phyloP scores from a whole-genome alignment of 2,329 filamentous ascomycete genomes.

The Niveomyces coronatus region DNA sequence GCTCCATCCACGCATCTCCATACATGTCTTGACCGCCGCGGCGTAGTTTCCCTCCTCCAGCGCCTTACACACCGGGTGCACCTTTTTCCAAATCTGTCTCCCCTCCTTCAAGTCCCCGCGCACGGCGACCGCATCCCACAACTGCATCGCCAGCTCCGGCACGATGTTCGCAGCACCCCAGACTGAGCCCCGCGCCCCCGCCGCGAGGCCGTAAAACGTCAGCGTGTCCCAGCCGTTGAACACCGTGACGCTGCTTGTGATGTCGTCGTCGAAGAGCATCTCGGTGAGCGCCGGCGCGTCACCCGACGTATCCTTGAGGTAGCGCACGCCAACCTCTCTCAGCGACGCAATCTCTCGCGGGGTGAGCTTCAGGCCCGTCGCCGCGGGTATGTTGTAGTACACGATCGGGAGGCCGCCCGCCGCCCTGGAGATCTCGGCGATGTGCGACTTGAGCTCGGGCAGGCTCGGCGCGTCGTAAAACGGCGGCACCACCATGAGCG shows the following conservation, averaged over 20 bases:
- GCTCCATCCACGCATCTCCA: slow-evolving; percentile 33
- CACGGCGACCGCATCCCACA: slow-evolving; percentile 37
- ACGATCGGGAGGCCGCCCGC: slow-evolving; percentile 33
- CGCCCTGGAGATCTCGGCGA: slow-evolving; percentile 29
- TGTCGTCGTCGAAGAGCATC: slow-evolving; percentile 30
- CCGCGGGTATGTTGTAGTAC: slow-evolving; percentile 42
- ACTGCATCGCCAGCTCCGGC: slow-evolving; percentile 34
- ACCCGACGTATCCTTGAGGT: slow-evolving; percentile 42
- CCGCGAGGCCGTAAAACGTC: slow-evolving; percentile 41
- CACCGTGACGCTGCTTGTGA: slow-evolving; percentile 26
- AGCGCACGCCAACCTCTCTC: slow-evolving; percentile 34
- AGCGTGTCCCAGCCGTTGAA: slow-evolving; percentile 45
- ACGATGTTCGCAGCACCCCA: slow-evolving; percentile 42
- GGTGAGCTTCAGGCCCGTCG: slow-evolving; percentile 30
- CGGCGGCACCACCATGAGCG: slow-evolving; percentile 35
- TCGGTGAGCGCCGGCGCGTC: slow-evolving; percentile 40
- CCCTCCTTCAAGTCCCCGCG: slow-evolving; percentile 31
- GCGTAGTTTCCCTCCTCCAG: slow-evolving; percentile 38
- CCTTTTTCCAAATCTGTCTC: slow-evolving; percentile 36
- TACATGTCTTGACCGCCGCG: slow-evolving; percentile 37
- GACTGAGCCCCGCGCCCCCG: slow-evolving; percentile 37
- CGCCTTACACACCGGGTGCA: slow-evolving; percentile 39
- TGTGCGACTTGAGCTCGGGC: slow-evolving; percentile 24
- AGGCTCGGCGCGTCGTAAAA: slow-evolving; percentile 34
- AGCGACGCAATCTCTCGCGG: slow-evolving; percentile 33